Evolutionary conservation across 1,284 basidiomycete genomes (phyloP), one percentile per base, ranked within the genome.

Genomic region (Cerrena zonata): DNA sequence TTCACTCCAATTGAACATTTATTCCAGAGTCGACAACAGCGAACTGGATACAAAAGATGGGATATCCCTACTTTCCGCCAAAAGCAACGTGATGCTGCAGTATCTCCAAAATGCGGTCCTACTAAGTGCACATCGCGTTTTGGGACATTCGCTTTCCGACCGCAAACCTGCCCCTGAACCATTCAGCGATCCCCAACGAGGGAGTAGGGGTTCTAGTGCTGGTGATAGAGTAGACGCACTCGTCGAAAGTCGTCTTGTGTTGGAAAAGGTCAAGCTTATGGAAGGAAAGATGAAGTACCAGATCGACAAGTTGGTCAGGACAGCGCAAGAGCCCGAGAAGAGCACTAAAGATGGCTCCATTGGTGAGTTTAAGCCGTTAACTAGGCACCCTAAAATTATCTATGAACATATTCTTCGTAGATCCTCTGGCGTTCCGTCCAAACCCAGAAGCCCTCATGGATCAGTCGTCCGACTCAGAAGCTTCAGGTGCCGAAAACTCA

Each of bases 201-300:
- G 60, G 18, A 55, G 65, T 22, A 76, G 88, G 41, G 86, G 86
- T 0, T 61, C 69, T 3, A 73, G 68, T 26, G 65, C 77, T 0
- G 86, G 85, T 1, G 88, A 90, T 63, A 62, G 84, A 4, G 80
- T 89, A 3, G 86, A 89, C 61, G 76, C 77, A 0, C 78, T 89
- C 72, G 76, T 92, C 41, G 85, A 91, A 59, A 79, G 78, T 18
- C 78, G 88, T 12, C 65, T 89, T 22, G 78, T 86, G 4, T 72
- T 92, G n/a, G 90, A 93, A 64, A 91, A 91, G 68, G 74, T 84
- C 46, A 85, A 83, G 56, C 73, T 79, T 1, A 73, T 99, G 36
- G 94, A 99, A 68, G 78, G 76, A 49, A 85, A 90, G 61, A 86
- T 98, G 77, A 85, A 82, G 53, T 96, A 98, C 66, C 94, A 98